Evolutionary conservation across 345 rosid species (phyloP).

Genomic region (Gossypium raimondii): DNA sequence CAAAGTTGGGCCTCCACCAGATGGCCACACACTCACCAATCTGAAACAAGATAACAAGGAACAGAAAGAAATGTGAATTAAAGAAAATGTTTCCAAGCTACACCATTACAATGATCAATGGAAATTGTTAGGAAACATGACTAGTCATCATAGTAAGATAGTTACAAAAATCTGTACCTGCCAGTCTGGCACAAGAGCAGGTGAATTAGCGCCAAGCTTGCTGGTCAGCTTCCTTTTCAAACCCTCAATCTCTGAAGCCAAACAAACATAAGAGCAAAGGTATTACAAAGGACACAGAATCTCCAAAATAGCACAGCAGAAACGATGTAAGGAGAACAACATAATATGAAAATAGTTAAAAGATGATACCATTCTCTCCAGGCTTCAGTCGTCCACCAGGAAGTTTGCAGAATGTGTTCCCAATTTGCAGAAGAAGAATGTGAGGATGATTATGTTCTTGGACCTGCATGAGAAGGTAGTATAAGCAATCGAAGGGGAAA

Average conservation of each 20-base stretch:
- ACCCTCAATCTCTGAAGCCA: constrained; percentile 76
- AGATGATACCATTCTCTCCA: constrained; percentile 80
- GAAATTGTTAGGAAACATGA: constrained; percentile 1
- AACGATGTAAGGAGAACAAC: background rate
- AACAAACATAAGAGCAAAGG: background rate
- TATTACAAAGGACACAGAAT: constrained; percentile 13
- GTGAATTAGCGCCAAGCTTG: constrained; percentile 88
- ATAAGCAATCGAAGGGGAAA: background rate
- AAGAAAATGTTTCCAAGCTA: background rate
- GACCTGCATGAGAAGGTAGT: constrained; percentile 48
- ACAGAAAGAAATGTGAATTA: background rate
- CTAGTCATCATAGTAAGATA: background rate
- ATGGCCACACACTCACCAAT: constrained; percentile 93
- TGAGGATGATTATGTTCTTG: constrained; percentile 97
- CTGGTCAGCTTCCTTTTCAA: constrained; percentile 88
- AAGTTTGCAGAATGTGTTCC: constrained; percentile 96
- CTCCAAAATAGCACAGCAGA: background rate
- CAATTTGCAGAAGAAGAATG: constrained; percentile 93
- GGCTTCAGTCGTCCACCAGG: constrained; percentile 98
- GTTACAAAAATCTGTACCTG: constrained; percentile 45
- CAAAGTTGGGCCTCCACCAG: constrained; percentile 99
- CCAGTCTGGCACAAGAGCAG: constrained; percentile 81
- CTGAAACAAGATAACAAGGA: constrained; percentile 34
- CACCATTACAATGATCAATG: background rate
- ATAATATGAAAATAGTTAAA: background rate